Conservation (phyloP, 768 basidiomycete genomes). For the Hygrocybe punicea region DNA sequence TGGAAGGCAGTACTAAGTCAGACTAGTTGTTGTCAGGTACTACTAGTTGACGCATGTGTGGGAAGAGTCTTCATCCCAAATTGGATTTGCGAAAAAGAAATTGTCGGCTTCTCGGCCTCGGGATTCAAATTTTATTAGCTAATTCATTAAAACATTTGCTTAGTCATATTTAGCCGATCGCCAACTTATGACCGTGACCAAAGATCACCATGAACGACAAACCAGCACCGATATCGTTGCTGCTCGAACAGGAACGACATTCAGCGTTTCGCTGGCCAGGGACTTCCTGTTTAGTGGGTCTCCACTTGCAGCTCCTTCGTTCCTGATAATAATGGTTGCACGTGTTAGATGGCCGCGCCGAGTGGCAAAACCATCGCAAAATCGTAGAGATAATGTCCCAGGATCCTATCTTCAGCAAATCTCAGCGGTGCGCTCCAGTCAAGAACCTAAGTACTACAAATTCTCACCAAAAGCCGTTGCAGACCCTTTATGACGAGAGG, state of each 20-base stretch:
- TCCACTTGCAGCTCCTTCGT: background rate
- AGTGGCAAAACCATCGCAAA: slow-evolving; percentile 48
- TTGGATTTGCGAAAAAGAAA: no score
- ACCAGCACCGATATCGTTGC: background rate
- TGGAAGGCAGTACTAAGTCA: no score
- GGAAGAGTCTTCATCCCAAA: no score
- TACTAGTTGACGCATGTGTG: no score
- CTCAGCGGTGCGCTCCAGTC: slow-evolving; percentile 40
- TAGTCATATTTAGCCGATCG: no score
- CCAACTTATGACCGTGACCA: no score
- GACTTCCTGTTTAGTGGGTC: background rate
- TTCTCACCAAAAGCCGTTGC: background rate
- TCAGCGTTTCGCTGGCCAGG: background rate
- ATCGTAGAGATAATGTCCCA: slow-evolving; percentile 46
- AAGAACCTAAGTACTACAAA: background rate
- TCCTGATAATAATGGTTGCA: background rate
- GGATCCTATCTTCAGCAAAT: slow-evolving; percentile 62
- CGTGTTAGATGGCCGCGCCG: slow-evolving; percentile 44
- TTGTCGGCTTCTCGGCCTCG: no score
- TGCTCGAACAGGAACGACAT: background rate
- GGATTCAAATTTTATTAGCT: no score
- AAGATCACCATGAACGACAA: background rate
- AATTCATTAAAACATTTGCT: no score
- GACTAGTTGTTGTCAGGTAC: no score
- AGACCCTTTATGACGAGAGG: slow-evolving; percentile 59